Base-by-base conservation (phyloP, 441 rosid genomes). In the Adansonia rubrostipa region DNA sequence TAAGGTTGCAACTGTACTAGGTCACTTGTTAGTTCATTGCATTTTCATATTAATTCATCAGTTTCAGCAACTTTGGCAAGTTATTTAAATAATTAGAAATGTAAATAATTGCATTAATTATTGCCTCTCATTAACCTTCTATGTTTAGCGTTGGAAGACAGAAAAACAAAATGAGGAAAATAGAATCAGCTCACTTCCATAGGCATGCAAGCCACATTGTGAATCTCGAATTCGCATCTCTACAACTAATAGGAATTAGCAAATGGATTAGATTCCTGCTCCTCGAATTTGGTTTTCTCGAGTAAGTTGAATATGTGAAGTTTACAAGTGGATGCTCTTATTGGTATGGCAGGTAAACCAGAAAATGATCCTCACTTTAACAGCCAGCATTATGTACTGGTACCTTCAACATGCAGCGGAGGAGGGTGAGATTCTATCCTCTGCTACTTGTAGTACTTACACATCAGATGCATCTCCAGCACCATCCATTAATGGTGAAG, bases 331-430 rank as follows among this genome's bases (percentile, higher is more conserved):
- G 19, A 8, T 20, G 40, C 71, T 66, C 24, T 61, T 17, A n/a
- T 75, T 28, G 17, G 6, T 69, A 56, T 62, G 78, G 79, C 93
- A 95, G 99, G 99, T 95, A 56, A 89, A 89, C 84, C 94, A 85
- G 77, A 91, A 89, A 89, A 91, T 89, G 94, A 87, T 91, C 77
- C 80, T 89, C 22, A 89, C 91, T 50, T 80, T 91, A 73, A 87
- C 91, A 5, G 94, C 94, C 70, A 88, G 94, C 82, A 87, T 91
- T 62, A 91, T 91, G 94, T 88, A 82, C 85, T 91, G 94, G 94
- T 87, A 87, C 62, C 89, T 91, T 68, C 91, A 86, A 74, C 83
- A 87, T 53, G 80, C 80, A 8, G 77, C 66, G n/a, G 86, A 81
- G 68, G 85, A 87, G 36, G 64, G 77, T 9, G 89, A 85, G 1